Evolutionary conservation across 2,329 filamentous ascomycete genomes (phyloP), one percentile per base, ranked within the genome.

Genomic region (Sodiomyces alkalinus): DNA sequence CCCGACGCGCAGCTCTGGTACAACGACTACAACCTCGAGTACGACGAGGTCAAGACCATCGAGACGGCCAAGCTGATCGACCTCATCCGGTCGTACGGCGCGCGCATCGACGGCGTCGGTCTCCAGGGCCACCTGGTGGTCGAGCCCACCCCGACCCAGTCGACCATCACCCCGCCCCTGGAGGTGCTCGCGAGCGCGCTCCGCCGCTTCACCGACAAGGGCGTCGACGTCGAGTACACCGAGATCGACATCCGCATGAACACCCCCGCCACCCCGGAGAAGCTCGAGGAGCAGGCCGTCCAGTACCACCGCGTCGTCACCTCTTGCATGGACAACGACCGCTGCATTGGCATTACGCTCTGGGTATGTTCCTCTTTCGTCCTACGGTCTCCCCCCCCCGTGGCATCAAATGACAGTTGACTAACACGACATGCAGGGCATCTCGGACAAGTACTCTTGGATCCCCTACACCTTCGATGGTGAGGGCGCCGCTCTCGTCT

Each of bases 81-180:
- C 33, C 47, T 57, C 15, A 38, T 68, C 27, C 50, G 62, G 39
- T 40, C 48, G 4, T 55, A 60, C 6, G 62, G 65, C 10, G 57
- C 60, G n/a, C 62, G 60, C 32, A 71, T 77, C 36, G 64, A 77
- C 36, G 71, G 72, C 29, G 58, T 77, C 5, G 72, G 73, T 10
- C 53, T 75, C 39, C 70, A 78, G 43, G 60, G 53, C 6, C 73
- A 78, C 46, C 61, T 75, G 28, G 63, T 68, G 31, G 63, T 66
- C 6, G 65, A 68, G 39, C 40, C 44, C n/a, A 58, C 63, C 2
- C 42, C 17, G 42, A 60, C 9, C 44, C 59, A 13, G 41, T 39
- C 29, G 39, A 48, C 33, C 36, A 49, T 27, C 34, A 52, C 26
- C 39, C 55, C 38, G 37, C 49, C 29, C 34, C 51, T 41, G 24